Evolutionary conservation across 345 rosid genomes (phyloP), one percentile per base, ranked within the genome.

Genomic region (Eucalyptus tenuipes): DNA sequence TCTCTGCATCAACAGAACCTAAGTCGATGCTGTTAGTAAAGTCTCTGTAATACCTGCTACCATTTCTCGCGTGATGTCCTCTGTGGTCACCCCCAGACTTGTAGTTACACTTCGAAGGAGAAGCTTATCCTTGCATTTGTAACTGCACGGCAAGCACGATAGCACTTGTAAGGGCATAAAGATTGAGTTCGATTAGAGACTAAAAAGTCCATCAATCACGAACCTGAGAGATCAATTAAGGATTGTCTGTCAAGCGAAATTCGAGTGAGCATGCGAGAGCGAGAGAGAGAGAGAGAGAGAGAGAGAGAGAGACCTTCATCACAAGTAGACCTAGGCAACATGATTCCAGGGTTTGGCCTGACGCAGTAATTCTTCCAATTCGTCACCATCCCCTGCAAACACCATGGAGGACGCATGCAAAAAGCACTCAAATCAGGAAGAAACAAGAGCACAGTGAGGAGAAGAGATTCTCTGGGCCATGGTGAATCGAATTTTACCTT

Each of bases 41-140:
- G 66, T 59, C 64, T 57, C n/a, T 11, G 27, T 49, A 49, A 37
- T 31, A 55, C 59, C 20, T 1, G 87, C 84, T 93, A 96, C 98
- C 98, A 95, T 96, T 89, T 97, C 98, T 44, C 95, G 90, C 88
- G 93, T 92, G 88, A 97, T 87, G 68, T 96, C 99, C 92, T 94
- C 95, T 2, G 93, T 82, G 3, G 98, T 91, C 47, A 91, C 93
- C 87, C 95, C 96, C 31, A 94, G 94, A 92, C 88, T 93, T 42
- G 95, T 88, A 37, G 92, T 92, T 7, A 93, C 98, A 92, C 95
- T 91, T 88, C 94, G 99, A 89, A 97, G 96, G 88, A 97, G 91
- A 88, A 97, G 94, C 95, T 95, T 96, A 90, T 97, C 98, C 93
- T 93, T 97, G 99, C 98, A 97, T 96, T 96, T 86, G 98, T 97